Evolutionary conservation across 2,329 filamentous ascomycete genomes (phyloP), one percentile per base, ranked within the genome.

Genomic region (Phialophora verrucosa): DNA sequence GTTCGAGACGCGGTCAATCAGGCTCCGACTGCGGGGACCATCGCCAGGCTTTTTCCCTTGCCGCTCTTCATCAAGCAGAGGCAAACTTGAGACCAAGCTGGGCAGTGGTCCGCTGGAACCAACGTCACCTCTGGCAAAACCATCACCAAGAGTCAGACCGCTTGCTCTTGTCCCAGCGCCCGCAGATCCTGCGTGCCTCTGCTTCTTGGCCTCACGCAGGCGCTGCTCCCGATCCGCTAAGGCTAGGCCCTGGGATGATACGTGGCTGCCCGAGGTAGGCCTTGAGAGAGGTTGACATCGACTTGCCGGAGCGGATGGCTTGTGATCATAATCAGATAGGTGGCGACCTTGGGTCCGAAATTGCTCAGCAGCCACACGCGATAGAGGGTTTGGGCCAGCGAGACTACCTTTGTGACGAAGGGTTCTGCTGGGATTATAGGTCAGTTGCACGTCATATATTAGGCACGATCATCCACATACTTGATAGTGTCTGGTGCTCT

Each of bases 311-410:
- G 20, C 12, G 23, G 35, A 25, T 27, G 31, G 31, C 7, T 59
- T 27, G 12, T 32, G 12, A 4, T 59, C 12, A 20, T 8, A 10
- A 23, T 23, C 31, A 27, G 20, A 20, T n/a, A 64, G 31, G 58
- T 60, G 60, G 23, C 61, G 62, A 20, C 53, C 56, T 54, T 63
- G 68, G 4, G 57, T 64, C 17, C 63, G 42, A 49, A 42, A 65
- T 42, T 38, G 49, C 44, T 69, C 62, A 27, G 65, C 67, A 14
- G 67, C 64, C 44, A 25, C 56, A 31, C 60, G 59, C 47, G 67
- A 58, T 23, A 53, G 29, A 42, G 65, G 59, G 32, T 63, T 65
- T 23, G 60, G 31, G 17, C 47, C 35, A 25, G 38, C 47, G 8
- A 58, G 42, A n/a, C 25, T 23, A 23, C n/a, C 23, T 47, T 17